These are phyloP conservation scores for Kwoniella europaea DNA, from an alignment of 768 basidiomycete species.

Conservation along the genomic window DNA sequence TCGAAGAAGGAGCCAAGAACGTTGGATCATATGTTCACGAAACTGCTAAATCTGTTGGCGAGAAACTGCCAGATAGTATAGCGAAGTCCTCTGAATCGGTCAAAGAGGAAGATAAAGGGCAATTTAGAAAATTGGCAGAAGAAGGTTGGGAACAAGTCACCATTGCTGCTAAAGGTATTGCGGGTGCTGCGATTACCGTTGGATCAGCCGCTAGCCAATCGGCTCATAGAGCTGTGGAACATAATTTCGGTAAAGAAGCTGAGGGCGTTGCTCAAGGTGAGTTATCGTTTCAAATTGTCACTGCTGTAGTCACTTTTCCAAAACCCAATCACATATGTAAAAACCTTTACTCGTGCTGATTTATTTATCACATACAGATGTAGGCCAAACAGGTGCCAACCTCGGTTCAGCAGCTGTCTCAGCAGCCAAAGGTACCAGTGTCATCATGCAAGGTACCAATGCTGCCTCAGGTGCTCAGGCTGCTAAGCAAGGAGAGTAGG, in stretches of 20 bases:
- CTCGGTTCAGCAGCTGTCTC: constrained; percentile 40
- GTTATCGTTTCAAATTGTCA: background rate
- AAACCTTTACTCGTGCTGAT: background rate
- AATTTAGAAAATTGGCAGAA: constrained; percentile 39
- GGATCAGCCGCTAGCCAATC: constrained; percentile 44
- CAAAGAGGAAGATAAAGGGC: constrained; percentile 39
- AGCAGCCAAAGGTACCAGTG: constrained; percentile 40
- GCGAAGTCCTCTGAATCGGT: constrained; percentile 31
- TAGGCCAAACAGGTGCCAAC: constrained; percentile 50
- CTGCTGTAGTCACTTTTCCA: background rate
- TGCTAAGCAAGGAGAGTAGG: constrained; percentile 14
- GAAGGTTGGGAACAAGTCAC: constrained; percentile 46
- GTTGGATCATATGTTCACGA: constrained; percentile 45
- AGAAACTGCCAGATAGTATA: constrained; percentile 38
- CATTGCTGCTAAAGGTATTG: constrained; percentile 45
- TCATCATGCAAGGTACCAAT: constrained; percentile 46
- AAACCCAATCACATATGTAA: too few relatives aligned
- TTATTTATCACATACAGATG: constrained; percentile 23
- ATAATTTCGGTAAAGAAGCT: constrained; percentile 49
- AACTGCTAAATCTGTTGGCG: constrained; percentile 40
- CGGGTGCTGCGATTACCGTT: constrained; percentile 37
- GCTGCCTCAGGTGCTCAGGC: constrained; percentile 33
- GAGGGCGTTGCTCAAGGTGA: constrained; percentile 52
- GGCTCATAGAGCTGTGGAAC: constrained; percentile 50
- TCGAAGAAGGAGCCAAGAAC: constrained; percentile 33